Conservation (phyloP, 2,329 filamentous ascomycete species). For the Kalaharituber pfeilii region DNA sequence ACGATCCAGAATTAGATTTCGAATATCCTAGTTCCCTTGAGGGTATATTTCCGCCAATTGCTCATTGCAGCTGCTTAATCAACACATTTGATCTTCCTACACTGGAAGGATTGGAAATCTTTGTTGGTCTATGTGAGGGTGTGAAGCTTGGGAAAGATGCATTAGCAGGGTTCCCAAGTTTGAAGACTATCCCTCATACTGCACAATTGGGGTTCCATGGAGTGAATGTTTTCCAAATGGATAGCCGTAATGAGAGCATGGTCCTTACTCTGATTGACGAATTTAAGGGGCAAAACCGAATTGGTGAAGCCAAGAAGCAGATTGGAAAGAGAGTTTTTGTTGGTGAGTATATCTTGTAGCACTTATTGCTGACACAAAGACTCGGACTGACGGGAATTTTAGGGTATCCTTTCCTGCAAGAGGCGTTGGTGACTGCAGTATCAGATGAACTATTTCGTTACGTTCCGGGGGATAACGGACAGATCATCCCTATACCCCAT, state of each 20-base stretch:
- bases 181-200: constrained; percentile 70
- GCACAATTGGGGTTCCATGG: constrained; percentile 72
- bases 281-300: constrained; percentile 46
- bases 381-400: not conserved
- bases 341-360: constrained; percentile 11
- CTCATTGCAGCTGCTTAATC: constrained; percentile 75
- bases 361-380: not conserved
- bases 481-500: constrained; percentile 53
- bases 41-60: constrained; percentile 77
- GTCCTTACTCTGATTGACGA: constrained; percentile 67
- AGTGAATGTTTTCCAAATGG: constrained; percentile 86
- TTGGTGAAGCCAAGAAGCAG: constrained; percentile 56
- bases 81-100: constrained; percentile 92
- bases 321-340: constrained; percentile 77
- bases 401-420: constrained; percentile 87
- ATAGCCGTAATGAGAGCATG: constrained; percentile 94
- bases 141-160: constrained; percentile 66
- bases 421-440: constrained; percentile 74
- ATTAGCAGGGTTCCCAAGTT: constrained; percentile 81
- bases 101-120: constrained; percentile 62
- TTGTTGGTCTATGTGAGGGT: constrained; percentile 66
- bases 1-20: constrained; percentile 58
- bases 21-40: constrained; percentile 74
- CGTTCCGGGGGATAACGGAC: constrained; percentile 41
- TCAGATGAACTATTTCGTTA: constrained; percentile 92